Evolutionary conservation across 352 stramenopile species (phyloP).

Genomic region (Sclerospora graminicola): DNA sequence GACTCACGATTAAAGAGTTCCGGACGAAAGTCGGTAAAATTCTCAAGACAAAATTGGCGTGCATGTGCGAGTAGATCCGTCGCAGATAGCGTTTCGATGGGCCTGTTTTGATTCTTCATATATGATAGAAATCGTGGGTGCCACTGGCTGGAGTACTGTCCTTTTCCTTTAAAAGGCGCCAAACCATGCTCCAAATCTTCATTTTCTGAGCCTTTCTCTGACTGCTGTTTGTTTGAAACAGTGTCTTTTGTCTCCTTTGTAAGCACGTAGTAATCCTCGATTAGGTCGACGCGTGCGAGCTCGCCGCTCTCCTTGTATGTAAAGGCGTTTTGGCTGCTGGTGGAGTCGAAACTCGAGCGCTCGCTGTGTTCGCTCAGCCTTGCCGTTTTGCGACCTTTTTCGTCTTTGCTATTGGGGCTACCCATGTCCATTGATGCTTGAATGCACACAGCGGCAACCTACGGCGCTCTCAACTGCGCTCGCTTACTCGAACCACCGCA

Average conservation of each 20-base stretch:
- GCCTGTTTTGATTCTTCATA: slow-evolving; percentile 5
- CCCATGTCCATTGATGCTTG: slow-evolving; percentile 8
- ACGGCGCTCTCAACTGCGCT: background rate
- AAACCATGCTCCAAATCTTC: background rate
- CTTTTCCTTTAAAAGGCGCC: slow-evolving; percentile 4
- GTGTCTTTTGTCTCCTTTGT: background rate
- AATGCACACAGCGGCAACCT: background rate
- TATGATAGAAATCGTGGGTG: slow-evolving; percentile 12
- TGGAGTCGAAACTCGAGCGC: slow-evolving; percentile 6
- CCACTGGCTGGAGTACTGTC: slow-evolving; percentile 13
- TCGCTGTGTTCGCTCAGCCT: slow-evolving; percentile 3
- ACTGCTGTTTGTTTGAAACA: background rate
- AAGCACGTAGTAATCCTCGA: slow-evolving; percentile 6
- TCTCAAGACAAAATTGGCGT: slow-evolving; percentile 14
- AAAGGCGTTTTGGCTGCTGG: slow-evolving; percentile 12
- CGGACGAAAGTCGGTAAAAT: slow-evolving; percentile 10
- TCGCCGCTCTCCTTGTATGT: slow-evolving; percentile 9
- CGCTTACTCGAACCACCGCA: background rate
- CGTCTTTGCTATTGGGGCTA: slow-evolving; percentile 13
- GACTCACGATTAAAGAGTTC: slow-evolving; percentile 7
- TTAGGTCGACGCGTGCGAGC: slow-evolving; percentile 3
- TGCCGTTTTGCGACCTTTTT: slow-evolving; percentile 1
- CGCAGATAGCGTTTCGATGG: slow-evolving; percentile 7
- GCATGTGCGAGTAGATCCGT: no score
- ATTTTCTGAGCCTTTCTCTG: background rate